phyloP scores from a whole-genome alignment of 1,284 basidiomycete genomes.

The Lentinula novae-zelandiae region DNA sequence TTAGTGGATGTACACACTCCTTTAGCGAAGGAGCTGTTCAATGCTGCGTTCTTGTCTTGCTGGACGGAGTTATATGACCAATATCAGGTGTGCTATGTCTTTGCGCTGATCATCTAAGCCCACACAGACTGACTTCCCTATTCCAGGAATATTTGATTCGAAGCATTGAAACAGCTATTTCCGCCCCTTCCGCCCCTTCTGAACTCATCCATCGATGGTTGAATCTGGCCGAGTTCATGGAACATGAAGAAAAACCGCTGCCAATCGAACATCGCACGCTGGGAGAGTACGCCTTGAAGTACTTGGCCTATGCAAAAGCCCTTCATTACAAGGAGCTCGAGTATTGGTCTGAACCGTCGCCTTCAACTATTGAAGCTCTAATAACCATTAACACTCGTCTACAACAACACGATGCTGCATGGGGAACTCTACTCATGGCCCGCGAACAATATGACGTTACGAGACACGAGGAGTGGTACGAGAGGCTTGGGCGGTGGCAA shows the following conservation, averaged over 20 bases:
- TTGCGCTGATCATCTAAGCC: neutral
- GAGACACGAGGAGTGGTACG: slow-evolving; percentile 97
- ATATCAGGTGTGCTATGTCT: slow-evolving; percentile 68
- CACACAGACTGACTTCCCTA: neutral
- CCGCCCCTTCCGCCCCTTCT: slow-evolving; percentile 74
- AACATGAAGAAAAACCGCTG: slow-evolving; percentile 96
- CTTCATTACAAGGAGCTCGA: slow-evolving; percentile 99
- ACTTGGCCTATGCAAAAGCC: slow-evolving; percentile 96
- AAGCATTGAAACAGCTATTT: slow-evolving; percentile 88
- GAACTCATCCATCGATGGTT: slow-evolving; percentile 94
- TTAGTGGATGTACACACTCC: slow-evolving; percentile 91
- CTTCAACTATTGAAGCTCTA: slow-evolving; percentile 89
- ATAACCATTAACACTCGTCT: slow-evolving; percentile 98
- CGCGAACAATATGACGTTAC: slow-evolving; percentile 82
- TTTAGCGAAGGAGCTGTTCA: slow-evolving; percentile 93
- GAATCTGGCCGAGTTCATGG: slow-evolving; percentile 99
- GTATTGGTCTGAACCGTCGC: slow-evolving; percentile 89
- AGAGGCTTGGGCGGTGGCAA: slow-evolving; percentile 95
- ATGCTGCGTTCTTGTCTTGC: slow-evolving; percentile 97
- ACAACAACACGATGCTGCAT: slow-evolving; percentile 95
- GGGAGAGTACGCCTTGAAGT: slow-evolving; percentile 92
- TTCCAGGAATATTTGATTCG: slow-evolving; percentile 87
- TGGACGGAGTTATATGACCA: slow-evolving; percentile 97
- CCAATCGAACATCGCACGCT: slow-evolving; percentile 93
- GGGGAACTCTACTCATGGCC: slow-evolving; percentile 89